Conservation (phyloP, 345 rosid genomes). For the Raphanus raphanistrum region DNA sequence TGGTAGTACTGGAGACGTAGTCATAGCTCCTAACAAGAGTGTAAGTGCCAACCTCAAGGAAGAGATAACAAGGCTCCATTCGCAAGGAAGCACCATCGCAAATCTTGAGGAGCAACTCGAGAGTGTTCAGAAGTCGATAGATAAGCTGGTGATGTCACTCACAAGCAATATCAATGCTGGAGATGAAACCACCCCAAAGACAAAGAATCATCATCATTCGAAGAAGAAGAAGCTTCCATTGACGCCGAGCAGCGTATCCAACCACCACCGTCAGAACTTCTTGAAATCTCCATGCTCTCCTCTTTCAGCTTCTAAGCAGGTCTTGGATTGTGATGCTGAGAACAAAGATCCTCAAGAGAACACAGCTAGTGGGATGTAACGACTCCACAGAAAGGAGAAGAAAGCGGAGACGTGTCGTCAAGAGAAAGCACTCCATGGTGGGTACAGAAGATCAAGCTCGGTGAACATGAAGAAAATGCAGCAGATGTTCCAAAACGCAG, state of each 20-base stretch:
- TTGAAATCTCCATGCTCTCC: constrained; percentile 92
- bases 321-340: constrained; percentile 72
- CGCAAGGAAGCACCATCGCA: constrained; percentile 93
- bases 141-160: constrained; percentile 94
- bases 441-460: neutral
- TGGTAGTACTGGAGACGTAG: constrained; percentile 53
- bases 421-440: constrained; percentile 44
- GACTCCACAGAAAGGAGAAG: constrained; percentile 1
- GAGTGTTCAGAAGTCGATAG: constrained; percentile 95
- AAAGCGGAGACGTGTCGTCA: constrained; percentile 42
- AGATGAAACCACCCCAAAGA: constrained; percentile 52
- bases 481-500: constrained; percentile 1
- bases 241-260: constrained; percentile 67
- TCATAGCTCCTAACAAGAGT: constrained; percentile 69
- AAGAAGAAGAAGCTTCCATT: constrained; percentile 85
- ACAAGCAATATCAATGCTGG: constrained; percentile 62
- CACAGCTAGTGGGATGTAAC: constrained; percentile 47
- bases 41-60: constrained; percentile 95
- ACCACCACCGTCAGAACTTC: constrained; percentile 68
- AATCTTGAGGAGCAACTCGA: constrained; percentile 94
- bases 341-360: constrained; percentile 74
- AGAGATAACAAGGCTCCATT: constrained; percentile 97
- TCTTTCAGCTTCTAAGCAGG: constrained; percentile 70
- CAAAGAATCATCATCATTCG: constrained; percentile 61
- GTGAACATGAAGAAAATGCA: constrained; percentile 1